Conservation (phyloP, 2,329 filamentous ascomycete genomes). For the Exophiala calicioides region DNA sequence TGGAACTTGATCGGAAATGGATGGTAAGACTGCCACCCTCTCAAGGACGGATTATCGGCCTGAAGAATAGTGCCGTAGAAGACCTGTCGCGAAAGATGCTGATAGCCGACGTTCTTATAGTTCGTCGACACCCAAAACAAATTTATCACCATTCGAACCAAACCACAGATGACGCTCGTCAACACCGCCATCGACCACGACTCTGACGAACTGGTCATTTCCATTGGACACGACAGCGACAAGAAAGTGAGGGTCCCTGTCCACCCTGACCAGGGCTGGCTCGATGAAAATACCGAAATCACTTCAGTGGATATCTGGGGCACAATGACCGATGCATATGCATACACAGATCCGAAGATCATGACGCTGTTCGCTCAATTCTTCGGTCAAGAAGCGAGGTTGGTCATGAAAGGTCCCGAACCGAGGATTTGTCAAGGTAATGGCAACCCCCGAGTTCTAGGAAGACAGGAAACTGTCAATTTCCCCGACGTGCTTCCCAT, state of each 20-base stretch:
- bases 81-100: slow-evolving; percentile 5
- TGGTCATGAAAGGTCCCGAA: slow-evolving; percentile 64
- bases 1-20: slow-evolving; percentile 65
- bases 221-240: slow-evolving; percentile 35
- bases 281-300: slow-evolving; percentile 54
- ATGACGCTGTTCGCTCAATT: slow-evolving; percentile 58
- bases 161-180: slow-evolving; percentile 64
- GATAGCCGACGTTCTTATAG: slow-evolving; percentile 7
- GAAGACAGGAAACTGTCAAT: slow-evolving; percentile 55
- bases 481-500: slow-evolving; percentile 64
- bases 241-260: slow-evolving; percentile 55
- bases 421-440: slow-evolving; percentile 58
- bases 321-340: slow-evolving; percentile 57
- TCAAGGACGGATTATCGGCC: too few species aligned
- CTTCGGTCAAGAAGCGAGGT: slow-evolving; percentile 52
- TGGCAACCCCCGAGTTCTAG: slow-evolving; percentile 55
- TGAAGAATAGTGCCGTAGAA: too few species aligned
- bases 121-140: slow-evolving; percentile 58
- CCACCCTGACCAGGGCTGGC: slow-evolving; percentile 56
- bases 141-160: slow-evolving; percentile 64
- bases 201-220: slow-evolving; percentile 52
- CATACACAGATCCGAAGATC: slow-evolving; percentile 51
- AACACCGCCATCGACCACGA: slow-evolving; percentile 52
- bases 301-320: slow-evolving; percentile 60
- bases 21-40: slow-evolving; percentile 50